Evolutionary conservation across 2,329 filamentous ascomycete genomes (phyloP).

Genomic region (Colletotrichum somersetense): DNA sequence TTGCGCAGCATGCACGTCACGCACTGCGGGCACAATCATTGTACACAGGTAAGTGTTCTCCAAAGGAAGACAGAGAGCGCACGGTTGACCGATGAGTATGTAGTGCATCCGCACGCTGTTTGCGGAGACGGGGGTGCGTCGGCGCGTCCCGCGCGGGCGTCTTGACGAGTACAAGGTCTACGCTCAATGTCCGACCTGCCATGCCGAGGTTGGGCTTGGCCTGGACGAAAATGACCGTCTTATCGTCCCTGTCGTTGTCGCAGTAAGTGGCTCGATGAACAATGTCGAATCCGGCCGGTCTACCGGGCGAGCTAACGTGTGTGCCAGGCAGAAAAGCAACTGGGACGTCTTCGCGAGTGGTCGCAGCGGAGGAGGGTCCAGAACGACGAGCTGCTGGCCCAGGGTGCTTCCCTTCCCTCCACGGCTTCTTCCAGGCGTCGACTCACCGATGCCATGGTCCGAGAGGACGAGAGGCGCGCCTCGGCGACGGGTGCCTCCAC

Average conservation of each 20-base stretch:
- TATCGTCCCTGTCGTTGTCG: neutral
- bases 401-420: neutral
- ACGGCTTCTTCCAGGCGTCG: neutral
- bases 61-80: neutral
- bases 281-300: too few relatives aligned
- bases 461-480: neutral
- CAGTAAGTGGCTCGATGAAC: neutral
- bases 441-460: too few relatives aligned
- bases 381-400: neutral
- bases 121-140: neutral
- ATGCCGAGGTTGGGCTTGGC: neutral
- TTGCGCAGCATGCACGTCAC: slow-evolving; percentile 9
- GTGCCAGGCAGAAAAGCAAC: neutral
- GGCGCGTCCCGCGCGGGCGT: neutral
- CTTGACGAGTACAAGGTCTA: neutral
- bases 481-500: neutral
- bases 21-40: slow-evolving; percentile 11
- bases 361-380: neutral
- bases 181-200: neutral
- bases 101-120: neutral
- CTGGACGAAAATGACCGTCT: neutral
- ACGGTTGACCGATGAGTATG: neutral
- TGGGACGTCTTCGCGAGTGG: neutral
- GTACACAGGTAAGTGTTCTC: neutral
- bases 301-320: neutral